phyloP scores from a whole-genome alignment of 2,329 filamentous ascomycete genomes.

The Fusarium torulosum region DNA sequence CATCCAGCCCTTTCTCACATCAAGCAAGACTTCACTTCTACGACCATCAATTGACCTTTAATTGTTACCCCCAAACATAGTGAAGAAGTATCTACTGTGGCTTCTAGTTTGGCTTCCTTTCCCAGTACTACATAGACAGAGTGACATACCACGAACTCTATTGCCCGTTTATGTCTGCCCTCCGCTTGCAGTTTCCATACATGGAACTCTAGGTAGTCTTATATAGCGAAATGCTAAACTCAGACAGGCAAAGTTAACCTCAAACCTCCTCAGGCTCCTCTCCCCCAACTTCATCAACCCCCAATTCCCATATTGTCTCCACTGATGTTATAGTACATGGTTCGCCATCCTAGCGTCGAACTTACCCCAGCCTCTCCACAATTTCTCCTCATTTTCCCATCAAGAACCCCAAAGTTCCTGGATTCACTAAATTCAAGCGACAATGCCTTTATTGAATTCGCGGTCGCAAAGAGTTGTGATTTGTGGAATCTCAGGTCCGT shows the following conservation, averaged over 20 bases:
- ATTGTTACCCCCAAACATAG: not conserved
- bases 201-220: not conserved
- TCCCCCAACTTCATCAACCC: constrained; percentile 13
- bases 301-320: constrained; percentile 5
- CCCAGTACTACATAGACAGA: not conserved
- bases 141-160: not conserved
- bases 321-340: constrained; percentile 8
- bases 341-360: constrained; percentile 1
- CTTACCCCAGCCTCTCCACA: constrained; percentile 30
- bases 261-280: too few relatives aligned
- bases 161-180: not conserved
- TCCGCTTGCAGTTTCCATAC: not conserved
- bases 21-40: not conserved
- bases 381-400: constrained; percentile 15
- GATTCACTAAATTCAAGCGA: not conserved
- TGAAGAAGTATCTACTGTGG: not conserved
- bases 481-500: not conserved
- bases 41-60: not conserved
- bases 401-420: constrained; percentile 2
- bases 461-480: not conserved
- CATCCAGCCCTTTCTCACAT: not conserved
- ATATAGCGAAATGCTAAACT: not conserved
- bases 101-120: not conserved
- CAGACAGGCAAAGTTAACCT: not conserved
- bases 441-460: not conserved